Base-by-base conservation (phyloP, 2,329 filamentous ascomycete genomes). In the Canariomyces notabilis region DNA sequence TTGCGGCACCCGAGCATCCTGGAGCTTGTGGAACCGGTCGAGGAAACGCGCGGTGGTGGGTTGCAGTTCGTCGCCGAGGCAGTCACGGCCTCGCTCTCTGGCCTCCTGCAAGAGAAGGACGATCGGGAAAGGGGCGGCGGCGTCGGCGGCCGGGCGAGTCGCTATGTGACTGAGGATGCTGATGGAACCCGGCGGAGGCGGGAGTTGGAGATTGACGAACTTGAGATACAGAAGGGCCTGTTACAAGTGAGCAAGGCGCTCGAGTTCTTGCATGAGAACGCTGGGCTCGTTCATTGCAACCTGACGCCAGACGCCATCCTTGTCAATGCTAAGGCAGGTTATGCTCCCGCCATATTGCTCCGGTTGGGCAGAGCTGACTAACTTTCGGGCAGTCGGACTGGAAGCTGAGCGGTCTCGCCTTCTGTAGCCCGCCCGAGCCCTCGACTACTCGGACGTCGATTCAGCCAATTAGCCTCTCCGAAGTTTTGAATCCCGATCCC, bases 171-270 rank as follows among this genome's bases (percentile, higher is more conserved):
- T 2, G 88, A 93, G 60, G 85, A 89, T 56, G 73, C 83, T 1
- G 84, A 90, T 56, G 87, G 87, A 29, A 80, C 80, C 40, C 76
- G 81, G 54, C 77, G 82, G 57, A 75, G 88, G 58, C 77, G 87
- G 57, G 90, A 97, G 61, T 67, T 96, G 12, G 91, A 97, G 64
- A 88, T 98, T 51, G 93, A 98, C 62, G 93, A 97, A 68, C 72
- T 98, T 49, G 93, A 98, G 67, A 94, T 97, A 58, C 93, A 98
- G 65, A 98, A 98, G 67, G 93, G 93, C 0, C 67, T 98, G 52
- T 70, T 97, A 50, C 93, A 98, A 65, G 79, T 98, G 53, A 90
- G 85, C 61, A 96, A 96, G 64, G 91, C 90, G 2, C 73, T 97
- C 22, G 91, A 97, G 67, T 97, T 97, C 62, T 70, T 97, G 50